phyloP scores from a whole-genome alignment of 805 yeast genomes.

The Yarrowia sp. region DNA sequence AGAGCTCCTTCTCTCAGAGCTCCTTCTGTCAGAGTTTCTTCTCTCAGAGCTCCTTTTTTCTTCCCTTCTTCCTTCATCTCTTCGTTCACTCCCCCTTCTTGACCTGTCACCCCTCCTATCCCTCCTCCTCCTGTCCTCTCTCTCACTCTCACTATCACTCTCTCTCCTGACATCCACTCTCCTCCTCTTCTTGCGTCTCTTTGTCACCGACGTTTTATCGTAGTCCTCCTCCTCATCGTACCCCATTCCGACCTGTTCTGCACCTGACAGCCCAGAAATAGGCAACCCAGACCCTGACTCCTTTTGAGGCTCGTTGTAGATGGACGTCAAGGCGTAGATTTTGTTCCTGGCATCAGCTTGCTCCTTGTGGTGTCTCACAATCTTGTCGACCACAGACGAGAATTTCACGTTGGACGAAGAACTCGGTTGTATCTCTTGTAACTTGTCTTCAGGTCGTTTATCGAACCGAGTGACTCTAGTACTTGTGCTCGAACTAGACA shows the following conservation, averaged over 20 bases:
- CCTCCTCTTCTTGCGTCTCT: not conserved
- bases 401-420: conserved; percentile 1
- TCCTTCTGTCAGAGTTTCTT: not conserved
- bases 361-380: conserved; percentile 9
- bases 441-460: not conserved
- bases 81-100: not conserved
- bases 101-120: too few species aligned
- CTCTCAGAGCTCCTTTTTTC: not conserved
- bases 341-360: conserved; percentile 11
- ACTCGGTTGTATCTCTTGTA: not conserved
- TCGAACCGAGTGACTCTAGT: not conserved
- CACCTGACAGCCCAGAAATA: not conserved
- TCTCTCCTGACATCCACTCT: not conserved
- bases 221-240: conserved; percentile 34
- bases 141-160: too few species aligned
- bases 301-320: not conserved
- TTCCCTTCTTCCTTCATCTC: not conserved
- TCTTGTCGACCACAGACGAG: not conserved
- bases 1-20: not conserved
- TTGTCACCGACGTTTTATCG: conserved; percentile 8
- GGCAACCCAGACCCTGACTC: not conserved
- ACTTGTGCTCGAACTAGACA: not conserved
- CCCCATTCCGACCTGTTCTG: conserved; percentile 21
- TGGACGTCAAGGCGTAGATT: not conserved
- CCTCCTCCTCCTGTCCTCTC: not conserved